Evolutionary conservation across 371 early-diverging fungal genomes (phyloP), one percentile per base, ranked within the genome.

Genomic region (Apophysomyces elegans): DNA sequence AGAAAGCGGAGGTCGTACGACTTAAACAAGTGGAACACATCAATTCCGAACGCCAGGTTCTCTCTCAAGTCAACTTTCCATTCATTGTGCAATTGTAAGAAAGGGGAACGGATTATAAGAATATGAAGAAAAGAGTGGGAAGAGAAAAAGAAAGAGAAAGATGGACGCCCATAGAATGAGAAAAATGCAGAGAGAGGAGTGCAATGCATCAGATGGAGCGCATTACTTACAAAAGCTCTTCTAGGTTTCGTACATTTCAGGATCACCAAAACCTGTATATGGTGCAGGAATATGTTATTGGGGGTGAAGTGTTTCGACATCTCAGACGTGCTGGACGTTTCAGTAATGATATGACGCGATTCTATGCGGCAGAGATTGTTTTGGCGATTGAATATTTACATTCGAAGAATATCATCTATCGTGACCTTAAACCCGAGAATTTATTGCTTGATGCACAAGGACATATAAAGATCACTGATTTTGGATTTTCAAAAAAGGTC

Each of bases 391-490:
- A 95, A 71, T 97, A 97, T 76, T 80, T 99, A 43, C 99, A 99
- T 83, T 81, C 83, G 47, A 84, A 91, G 66, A 91, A 96, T 70
- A 94, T 97, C 57, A 93, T 98, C 64, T 99, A 98, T 82, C 89
- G 99, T 37, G 98, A 98, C 78, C 75, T 98, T 47, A 96, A 97
- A 73, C 99, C 99, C 14, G 97, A 98, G 68, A 96, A 97, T 73
- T 76, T 96, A 46, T 79, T 99, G 43, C 78, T 99, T 58, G 97
- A 96, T 68, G 78, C 86, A 9, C 70, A 84, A 56, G 99, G 99
- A 3, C 96, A 99, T 75, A 90, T 99, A 65, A 97, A 98, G 79
- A 94, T 99, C 57, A 95, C 99, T 3, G 99, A 99, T 81, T 99
- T 99, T 87, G 99, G 99, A 2, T 99, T 99, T 88, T 97, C 99